Base-by-base conservation (phyloP, 148 eudicot genomes). In the Chenopodium album region DNA sequence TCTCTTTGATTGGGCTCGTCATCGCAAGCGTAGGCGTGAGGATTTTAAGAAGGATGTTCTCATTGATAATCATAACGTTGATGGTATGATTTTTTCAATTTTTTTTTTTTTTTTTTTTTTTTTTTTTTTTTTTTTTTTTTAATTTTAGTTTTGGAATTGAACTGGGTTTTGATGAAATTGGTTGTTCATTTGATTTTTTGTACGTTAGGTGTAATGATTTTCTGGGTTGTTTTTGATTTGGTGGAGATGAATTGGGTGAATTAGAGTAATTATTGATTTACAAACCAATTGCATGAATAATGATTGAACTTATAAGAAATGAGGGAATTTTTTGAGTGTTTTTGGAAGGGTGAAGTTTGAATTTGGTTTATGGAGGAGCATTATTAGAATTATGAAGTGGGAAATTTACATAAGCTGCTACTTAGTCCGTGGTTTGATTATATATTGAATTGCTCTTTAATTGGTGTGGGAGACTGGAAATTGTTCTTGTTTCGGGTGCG, bases 1-100 rank as follows among this genome's bases (percentile, higher is more conserved):
- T 67, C 85, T 92, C 8, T 89, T 90, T 78, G 97, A 93, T 83
- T 95, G 94, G 98, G 95, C 92, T 9, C 86, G 92, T 32, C 83
- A 85, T 71, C 87, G 90, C 3, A 92, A 93, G 84, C 90, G 95
- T 52, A 86, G 90, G 68, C 79, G 94, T 75, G 92, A 91, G 13
- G 95, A 89, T 87, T 79, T 88, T 70, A 90, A 81, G 79, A 90
- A 87, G 69, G 86, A 84, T 52, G 41, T 48, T 66, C 37, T 0
- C 2, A 37, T n/a, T 69, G 67, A 66, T 76, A n/a, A 81, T 17
- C n/a, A 29, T 7, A 20, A 22, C 34, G 22, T 22, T 76, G 77
- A 75, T 76, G 92, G 90, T 87, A 79, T 48, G 87, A 28, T 7
- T 69, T 14, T 14, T 70, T 68, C 1, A 60, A 31, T 3, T 37